Evolutionary conservation across 1,139 yeast genomes (phyloP), one percentile per base, ranked within the genome.

Genomic region (Magnusiomyces ingens): DNA sequence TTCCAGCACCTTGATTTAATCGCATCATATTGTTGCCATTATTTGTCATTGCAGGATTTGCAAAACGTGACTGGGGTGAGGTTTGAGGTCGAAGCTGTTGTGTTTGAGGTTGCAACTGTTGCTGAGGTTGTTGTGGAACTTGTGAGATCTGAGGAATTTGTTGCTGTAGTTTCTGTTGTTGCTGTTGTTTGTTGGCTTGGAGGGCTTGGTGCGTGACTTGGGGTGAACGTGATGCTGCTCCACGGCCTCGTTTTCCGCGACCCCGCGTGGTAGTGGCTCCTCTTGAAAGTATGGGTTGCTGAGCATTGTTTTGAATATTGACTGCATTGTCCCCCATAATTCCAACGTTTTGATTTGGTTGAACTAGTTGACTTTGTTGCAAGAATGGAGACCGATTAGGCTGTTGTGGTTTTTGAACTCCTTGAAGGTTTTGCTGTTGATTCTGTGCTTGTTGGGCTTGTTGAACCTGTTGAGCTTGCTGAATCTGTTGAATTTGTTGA

Each of bases 381-480:
- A 45, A 32, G 15, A 45, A 45, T 22, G 48, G 48, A 11, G 48
- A 45, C 38, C 18, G 15, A 8, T 45, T 45, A 26, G 32, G 52
- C 11, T 50, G 56, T 29, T 48, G 51, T 13, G 32, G 51, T 13
- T 38, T 15, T 26, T 42, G 51, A 44, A 21, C 26, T 19, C 17
- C 37, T 37, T 44, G 48, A 22, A 13, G 41, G 29, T 1, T 22
- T 26, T 21, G 37, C 15, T 46, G 44, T 12, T 17, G 15, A 15
- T 29, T 51, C 11, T 35, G 43, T 21, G 41, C 43, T 15, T 48
- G 45, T 19, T 22, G 48, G 6, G 19, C 22, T n/a, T 50, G 35
- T 44, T 22, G 40, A 13, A 6, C 36, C 11, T 13, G 50, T 18
- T 50, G 52, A n/a, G n/a, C 32, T 12, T 40, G 50, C 21, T 13